Evolutionary conservation across 257 asterid genomes (phyloP).

Genomic region (Przewalskia tangutica): DNA sequence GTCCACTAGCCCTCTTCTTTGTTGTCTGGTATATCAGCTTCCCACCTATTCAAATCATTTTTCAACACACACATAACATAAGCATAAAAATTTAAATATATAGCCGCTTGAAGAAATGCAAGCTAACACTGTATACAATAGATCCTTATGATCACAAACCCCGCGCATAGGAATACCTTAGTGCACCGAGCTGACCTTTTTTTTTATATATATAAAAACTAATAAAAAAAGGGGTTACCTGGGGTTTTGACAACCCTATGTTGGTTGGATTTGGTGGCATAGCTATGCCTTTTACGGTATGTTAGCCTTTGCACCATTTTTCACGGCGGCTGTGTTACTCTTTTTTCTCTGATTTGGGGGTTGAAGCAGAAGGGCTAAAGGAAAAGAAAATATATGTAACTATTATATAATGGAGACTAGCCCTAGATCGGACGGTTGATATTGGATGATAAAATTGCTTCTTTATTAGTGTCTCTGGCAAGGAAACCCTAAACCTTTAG

Average conservation of each 20-base stretch:
- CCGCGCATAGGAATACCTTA: too few species aligned
- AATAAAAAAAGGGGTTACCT: slow-evolving; percentile 18
- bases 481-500: not conserved
- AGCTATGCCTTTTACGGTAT: slow-evolving; percentile 64
- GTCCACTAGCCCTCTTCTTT: slow-evolving; percentile 74
- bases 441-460: not conserved
- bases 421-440: slow-evolving; percentile 33
- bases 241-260: slow-evolving; percentile 83
- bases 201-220: too few species aligned
- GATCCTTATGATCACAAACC: too few species aligned
- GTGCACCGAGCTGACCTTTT: too few species aligned
- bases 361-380: slow-evolving; percentile 8
- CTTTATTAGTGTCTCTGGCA: not conserved
- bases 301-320: slow-evolving; percentile 80
- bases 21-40: slow-evolving; percentile 69
- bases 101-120: too few species aligned
- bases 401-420: not conserved
- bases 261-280: slow-evolving; percentile 82
- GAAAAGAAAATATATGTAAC: not conserved
- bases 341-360: not conserved
- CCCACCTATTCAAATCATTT: slow-evolving; percentile 35
- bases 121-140: too few species aligned
- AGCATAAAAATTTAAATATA: too few species aligned
- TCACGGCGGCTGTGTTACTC: not conserved
- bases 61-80: too few species aligned